Percentiles rank a stretch among this genome's conserved stretches.
Evolutionary conservation across 192 early-diverging fungal genomes (phyloP).

Genomic region (Entophlyctis luteolus): DNA sequence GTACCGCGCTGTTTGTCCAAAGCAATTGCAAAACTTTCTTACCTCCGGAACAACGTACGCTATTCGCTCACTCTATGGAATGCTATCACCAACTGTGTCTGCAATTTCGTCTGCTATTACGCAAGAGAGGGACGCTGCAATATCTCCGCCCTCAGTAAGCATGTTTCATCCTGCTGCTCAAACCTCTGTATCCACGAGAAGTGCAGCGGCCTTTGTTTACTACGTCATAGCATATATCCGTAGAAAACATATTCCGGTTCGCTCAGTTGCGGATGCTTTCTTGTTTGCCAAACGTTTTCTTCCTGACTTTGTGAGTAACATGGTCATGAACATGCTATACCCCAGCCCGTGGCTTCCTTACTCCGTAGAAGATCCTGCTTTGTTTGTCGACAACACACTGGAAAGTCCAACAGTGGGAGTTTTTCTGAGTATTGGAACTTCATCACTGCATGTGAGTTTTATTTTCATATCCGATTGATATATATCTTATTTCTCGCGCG

Average conservation of each 20-base stretch:
- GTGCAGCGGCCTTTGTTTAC: not conserved
- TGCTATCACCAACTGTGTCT: slow-evolving; percentile 26
- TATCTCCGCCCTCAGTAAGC: not conserved
- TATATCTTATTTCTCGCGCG: not conserved
- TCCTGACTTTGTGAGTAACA: slow-evolving; percentile 32
- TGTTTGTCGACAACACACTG: slow-evolving; percentile 22
- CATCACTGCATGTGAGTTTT: slow-evolving; percentile 33
- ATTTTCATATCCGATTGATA: not conserved
- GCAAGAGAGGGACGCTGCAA: not conserved
- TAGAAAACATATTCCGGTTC: slow-evolving; percentile 38
- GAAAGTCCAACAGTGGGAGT: slow-evolving; percentile 46
- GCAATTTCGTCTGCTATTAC: slow-evolving; percentile 15
- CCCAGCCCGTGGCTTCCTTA: slow-evolving; percentile 45
- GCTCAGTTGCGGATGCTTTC: slow-evolving; percentile 20
- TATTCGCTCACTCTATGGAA: slow-evolving; percentile 21
- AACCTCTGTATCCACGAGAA: not conserved
- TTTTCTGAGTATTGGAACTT: slow-evolving; percentile 32
- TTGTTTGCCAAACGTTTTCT: slow-evolving; percentile 35
- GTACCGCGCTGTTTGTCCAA: slow-evolving; percentile 34
- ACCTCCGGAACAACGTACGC: slow-evolving; percentile 18
- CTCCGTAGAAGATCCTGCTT: slow-evolving; percentile 38
- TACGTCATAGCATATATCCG: slow-evolving; percentile 32
- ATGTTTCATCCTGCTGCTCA: not conserved
- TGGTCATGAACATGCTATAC: slow-evolving; percentile 39
- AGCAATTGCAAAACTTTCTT: slow-evolving; percentile 25